Percentiles rank a stretch among this genome's conserved stretches.
These are phyloP conservation scores for Suillus discolor DNA, from an alignment of 768 basidiomycete genomes.

Conservation along the genomic window DNA sequence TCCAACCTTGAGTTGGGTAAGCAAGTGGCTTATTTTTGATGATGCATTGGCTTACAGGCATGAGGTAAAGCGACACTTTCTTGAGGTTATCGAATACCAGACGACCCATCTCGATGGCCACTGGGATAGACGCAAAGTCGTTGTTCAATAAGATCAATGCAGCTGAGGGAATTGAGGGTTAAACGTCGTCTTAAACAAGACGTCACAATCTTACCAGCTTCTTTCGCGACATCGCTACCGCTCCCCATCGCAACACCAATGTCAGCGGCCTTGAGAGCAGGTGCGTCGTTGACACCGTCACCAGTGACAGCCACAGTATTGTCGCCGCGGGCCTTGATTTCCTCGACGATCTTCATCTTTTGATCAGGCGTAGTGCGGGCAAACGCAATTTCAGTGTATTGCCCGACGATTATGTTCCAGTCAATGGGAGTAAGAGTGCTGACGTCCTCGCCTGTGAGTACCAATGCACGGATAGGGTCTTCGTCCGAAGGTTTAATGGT, in stretches of 20 bases:
- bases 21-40: conserved; percentile 7
- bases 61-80: conserved; percentile 50
- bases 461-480: conserved; percentile 40
- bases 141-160: conserved; percentile 57
- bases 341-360: conserved; percentile 58
- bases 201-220: conserved; percentile 43
- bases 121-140: conserved; percentile 59
- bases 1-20: conserved; percentile 38
- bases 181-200: neutral
- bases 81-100: conserved; percentile 61
- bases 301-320: conserved; percentile 57
- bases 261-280: conserved; percentile 53
- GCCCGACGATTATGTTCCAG: conserved; percentile 42
- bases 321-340: conserved; percentile 48
- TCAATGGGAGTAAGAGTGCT: conserved; percentile 36
- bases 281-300: conserved; percentile 59
- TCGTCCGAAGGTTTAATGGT: conserved; percentile 39
- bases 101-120: conserved; percentile 61
- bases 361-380: conserved; percentile 59
- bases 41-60: conserved; percentile 36
- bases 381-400: conserved; percentile 49
- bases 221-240: conserved; percentile 55
- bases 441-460: conserved; percentile 49
- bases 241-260: conserved; percentile 57
- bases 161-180: conserved; percentile 24